A percentile compares a stretch with the other conserved stretches of the same genome.
phyloP scores from a whole-genome alignment of 2,329 filamentous ascomycete genomes.

The Fusarium tjaetaba region DNA sequence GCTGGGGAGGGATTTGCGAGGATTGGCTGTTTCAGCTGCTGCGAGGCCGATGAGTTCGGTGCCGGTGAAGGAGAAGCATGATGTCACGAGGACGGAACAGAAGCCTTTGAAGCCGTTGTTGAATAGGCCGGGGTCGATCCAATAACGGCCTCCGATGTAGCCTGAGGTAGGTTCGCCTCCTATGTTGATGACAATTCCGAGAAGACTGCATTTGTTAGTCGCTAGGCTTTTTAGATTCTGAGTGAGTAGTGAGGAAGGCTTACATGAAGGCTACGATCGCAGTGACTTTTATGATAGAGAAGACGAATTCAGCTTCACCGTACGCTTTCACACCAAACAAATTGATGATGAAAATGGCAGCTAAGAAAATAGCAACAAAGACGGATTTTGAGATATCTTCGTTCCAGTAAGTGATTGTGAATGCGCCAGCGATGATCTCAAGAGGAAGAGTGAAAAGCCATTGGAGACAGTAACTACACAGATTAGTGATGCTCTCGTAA shows the following conservation, averaged over 20 bases:
- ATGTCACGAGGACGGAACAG: slow-evolving; percentile 78
- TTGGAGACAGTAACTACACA: slow-evolving; percentile 78
- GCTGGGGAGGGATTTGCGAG: slow-evolving; percentile 81
- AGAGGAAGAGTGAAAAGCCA: slow-evolving; percentile 87
- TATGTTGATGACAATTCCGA: slow-evolving; percentile 85
- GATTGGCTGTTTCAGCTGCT: slow-evolving; percentile 81
- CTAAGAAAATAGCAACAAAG: slow-evolving; percentile 85
- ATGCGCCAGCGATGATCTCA: slow-evolving; percentile 86
- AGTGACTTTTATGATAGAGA: slow-evolving; percentile 85
- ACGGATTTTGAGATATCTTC: slow-evolving; percentile 70
- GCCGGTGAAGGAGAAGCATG: slow-evolving; percentile 79
- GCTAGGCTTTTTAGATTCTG: rapidly evolving
- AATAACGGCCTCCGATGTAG: slow-evolving; percentile 83
- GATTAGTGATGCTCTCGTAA: neutral
- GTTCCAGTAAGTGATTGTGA: slow-evolving; percentile 87
- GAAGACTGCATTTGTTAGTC: slow-evolving; percentile 62
- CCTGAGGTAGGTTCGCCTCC: slow-evolving; percentile 77
- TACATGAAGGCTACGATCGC: slow-evolving; percentile 90
- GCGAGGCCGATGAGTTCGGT: slow-evolving; percentile 80
- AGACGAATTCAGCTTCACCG: slow-evolving; percentile 89
- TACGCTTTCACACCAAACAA: slow-evolving; percentile 91
- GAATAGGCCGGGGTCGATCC: slow-evolving; percentile 82
- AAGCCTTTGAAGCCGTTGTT: slow-evolving; percentile 83
- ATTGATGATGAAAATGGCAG: slow-evolving; percentile 82
- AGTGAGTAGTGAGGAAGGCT: slow-evolving; percentile 49